Conservation (phyloP, 75 land plant species). For the Ceratopteris richardii region DNA sequence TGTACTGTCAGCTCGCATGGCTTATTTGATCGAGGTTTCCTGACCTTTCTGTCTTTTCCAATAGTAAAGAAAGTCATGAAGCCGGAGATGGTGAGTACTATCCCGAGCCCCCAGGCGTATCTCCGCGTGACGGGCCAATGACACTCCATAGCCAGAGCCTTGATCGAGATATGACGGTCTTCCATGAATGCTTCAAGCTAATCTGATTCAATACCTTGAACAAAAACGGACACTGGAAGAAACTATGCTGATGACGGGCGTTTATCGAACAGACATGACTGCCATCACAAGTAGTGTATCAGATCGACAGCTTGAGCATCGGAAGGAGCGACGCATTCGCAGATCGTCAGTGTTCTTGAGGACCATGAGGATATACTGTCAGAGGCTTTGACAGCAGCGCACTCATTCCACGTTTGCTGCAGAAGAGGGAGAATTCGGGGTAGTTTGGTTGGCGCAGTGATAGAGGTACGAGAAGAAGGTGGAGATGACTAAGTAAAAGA, state of each 20-base stretch:
- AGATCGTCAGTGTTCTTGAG: too few species aligned
- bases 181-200: neutral
- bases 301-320: too few species aligned
- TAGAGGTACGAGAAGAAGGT: neutral
- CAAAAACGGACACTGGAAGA: too few species aligned
- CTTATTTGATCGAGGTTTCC: neutral
- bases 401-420: neutral
- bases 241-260: neutral
- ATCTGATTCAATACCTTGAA: too few species aligned
- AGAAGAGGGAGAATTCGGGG: neutral
- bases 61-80: conserved; percentile 1
- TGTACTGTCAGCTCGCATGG: neutral
- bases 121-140: neutral
- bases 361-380: too few species aligned
- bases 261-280: neutral
- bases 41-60: neutral
- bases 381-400: neutral
- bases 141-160: neutral
- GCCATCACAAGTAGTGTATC: neutral
- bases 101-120: neutral
- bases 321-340: too few species aligned
- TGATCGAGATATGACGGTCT: neutral
- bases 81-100: conserved; percentile 1
- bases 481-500: neutral
- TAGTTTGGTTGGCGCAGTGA: neutral